Conservation (phyloP, 108 stramenopile genomes). For the Conticribra guillardii region DNA sequence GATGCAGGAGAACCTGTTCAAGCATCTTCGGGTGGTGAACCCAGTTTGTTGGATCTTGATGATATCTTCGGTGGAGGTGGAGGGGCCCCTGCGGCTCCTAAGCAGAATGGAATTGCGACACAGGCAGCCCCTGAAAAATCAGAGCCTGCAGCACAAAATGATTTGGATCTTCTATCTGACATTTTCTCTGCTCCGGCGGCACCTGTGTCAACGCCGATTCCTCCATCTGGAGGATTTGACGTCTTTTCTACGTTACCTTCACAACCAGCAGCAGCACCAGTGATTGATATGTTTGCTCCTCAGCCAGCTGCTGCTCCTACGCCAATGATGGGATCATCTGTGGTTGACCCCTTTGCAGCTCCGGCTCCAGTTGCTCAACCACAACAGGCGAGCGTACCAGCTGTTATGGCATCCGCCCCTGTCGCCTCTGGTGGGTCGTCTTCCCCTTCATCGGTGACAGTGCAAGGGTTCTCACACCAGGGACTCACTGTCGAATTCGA, state of each 20-base stretch:
- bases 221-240: constrained; percentile 55
- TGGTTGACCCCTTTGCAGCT: constrained; percentile 62
- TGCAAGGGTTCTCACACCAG: constrained; percentile 73
- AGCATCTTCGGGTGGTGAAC: constrained; percentile 62
- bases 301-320: constrained; percentile 37
- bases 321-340: constrained; percentile 17
- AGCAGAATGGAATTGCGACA: constrained; percentile 51
- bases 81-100: constrained; percentile 35
- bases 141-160: constrained; percentile 57
- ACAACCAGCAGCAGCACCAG: constrained; percentile 44
- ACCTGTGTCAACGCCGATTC: constrained; percentile 49
- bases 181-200: constrained; percentile 81
- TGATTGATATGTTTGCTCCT: constrained; percentile 65
- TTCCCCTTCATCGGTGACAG: constrained; percentile 50
- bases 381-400: constrained; percentile 34
- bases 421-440: constrained; percentile 38
- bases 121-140: constrained; percentile 32
- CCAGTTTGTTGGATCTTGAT: constrained; percentile 81
- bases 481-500: constrained; percentile 87
- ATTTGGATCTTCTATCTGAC: constrained; percentile 88
- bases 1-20: constrained; percentile 24
- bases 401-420: constrained; percentile 12
- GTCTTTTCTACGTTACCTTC: constrained; percentile 41
- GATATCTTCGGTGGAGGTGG: constrained; percentile 91
- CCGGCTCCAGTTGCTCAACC: constrained; percentile 47